These are phyloP conservation scores for Tetragonia tetragonoides DNA, from an alignment of 148 eudicot species.

Conservation along the genomic window DNA sequence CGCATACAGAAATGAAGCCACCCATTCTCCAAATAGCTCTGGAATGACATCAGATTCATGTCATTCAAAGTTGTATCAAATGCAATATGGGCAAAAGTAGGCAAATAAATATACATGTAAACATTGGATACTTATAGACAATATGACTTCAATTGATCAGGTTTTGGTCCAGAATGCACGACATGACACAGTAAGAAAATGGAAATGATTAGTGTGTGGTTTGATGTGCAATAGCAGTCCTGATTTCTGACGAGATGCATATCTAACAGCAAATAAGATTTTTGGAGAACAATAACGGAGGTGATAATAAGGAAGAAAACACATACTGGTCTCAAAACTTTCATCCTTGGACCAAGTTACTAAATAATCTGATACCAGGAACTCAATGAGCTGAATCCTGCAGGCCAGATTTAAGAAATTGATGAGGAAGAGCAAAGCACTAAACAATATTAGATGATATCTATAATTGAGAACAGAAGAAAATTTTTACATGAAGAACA, in stretches of 20 bases:
- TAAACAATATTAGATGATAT: neutral
- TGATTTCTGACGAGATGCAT: neutral
- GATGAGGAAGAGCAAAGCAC: neutral
- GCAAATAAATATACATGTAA: no score
- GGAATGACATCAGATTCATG: conserved; percentile 14
- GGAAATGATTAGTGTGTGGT: neutral
- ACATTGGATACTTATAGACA: neutral
- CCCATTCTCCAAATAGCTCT: conserved; percentile 85
- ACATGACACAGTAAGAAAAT: neutral
- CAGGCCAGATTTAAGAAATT: conserved; percentile 18
- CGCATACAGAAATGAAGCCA: conserved; percentile 54
- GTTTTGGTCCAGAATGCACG: neutral
- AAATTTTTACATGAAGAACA: neutral
- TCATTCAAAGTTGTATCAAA: neutral
- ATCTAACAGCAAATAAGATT: neutral
- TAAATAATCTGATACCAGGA: conserved; percentile 63
- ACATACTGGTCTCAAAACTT: conserved; percentile 59
- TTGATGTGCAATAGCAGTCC: neutral
- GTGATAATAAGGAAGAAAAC: neutral
- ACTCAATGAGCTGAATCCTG: conserved; percentile 95
- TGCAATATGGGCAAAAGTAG: neutral
- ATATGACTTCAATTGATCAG: neutral
- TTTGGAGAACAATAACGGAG: neutral
- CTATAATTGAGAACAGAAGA: neutral
- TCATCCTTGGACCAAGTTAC: conserved; percentile 57